Evolutionary conservation across 2,329 filamentous ascomycete genomes (phyloP).

Genomic region (Neonectria coccinea): DNA sequence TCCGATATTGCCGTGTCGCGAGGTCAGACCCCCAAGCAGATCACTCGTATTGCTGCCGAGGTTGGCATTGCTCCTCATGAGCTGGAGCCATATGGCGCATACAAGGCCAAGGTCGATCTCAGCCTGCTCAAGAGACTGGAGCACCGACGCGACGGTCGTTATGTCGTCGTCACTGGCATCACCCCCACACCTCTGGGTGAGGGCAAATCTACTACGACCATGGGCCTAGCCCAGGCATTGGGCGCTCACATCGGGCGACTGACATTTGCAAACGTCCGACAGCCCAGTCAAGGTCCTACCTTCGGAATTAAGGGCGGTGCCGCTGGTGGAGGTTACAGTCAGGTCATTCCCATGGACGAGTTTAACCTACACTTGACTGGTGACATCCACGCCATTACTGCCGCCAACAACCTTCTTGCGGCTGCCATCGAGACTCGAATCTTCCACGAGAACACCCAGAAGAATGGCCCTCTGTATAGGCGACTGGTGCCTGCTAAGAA

Average conservation of each 20-base stretch:
- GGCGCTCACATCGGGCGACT: constrained; percentile 89
- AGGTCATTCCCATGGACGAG: constrained; percentile 99
- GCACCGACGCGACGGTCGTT: constrained; percentile 89
- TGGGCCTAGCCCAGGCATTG: constrained; percentile 93
- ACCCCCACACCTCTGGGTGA: constrained; percentile 97
- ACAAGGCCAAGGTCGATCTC: constrained; percentile 96
- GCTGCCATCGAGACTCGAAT: constrained; percentile 98
- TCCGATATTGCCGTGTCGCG: constrained; percentile 95
- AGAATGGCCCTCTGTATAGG: constrained; percentile 87
- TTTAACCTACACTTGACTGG: constrained; percentile 98
- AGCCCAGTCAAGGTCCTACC: constrained; percentile 96
- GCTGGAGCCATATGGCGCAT: constrained; percentile 92
- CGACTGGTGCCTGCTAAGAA: constrained; percentile 91
- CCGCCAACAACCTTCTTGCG: constrained; percentile 95
- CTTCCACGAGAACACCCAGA: constrained; percentile 97
- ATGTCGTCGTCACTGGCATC: constrained; percentile 93
- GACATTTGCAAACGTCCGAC: constrained; percentile 95
- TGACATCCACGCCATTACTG: constrained; percentile 97
- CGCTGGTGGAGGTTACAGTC: constrained; percentile 96
- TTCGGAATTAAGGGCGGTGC: constrained; percentile 99
- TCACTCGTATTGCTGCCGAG: constrained; percentile 86
- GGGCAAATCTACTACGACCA: constrained; percentile 97
- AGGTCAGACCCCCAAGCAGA: constrained; percentile 89
- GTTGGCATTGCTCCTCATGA: constrained; percentile 90
- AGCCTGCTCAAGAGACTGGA: constrained; percentile 83